Base-by-base conservation (phyloP, 2,329 filamentous ascomycete species). In the Pestalotiopsis sp. region DNA sequence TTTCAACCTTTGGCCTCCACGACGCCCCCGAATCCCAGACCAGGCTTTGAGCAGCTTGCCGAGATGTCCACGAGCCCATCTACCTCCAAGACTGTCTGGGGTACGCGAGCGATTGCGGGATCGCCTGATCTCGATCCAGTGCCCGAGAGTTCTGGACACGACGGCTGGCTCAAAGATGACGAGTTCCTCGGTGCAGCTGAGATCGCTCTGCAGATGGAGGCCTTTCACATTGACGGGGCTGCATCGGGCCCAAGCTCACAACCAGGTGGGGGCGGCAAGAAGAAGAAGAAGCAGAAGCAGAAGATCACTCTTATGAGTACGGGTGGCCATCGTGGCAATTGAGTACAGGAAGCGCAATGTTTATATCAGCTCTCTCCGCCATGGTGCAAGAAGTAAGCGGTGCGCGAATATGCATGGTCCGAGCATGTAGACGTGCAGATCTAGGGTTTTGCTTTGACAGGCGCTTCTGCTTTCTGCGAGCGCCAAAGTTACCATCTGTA, bases 151-250 rank as follows among this genome's bases (percentile, higher is more conserved):
- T 76, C 76, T 68, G 81, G 79, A 2, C 89, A 94, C 70, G 94
- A 98, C 76, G 95, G 94, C 0, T 98, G 94, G 94, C 82, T 95
- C 17, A 90, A 92, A 73, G 93, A 91, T 1, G 93, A 97, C 74
- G 90, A 91, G 67, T 88, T 97, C 67, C 77, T 97, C 17, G 83
- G 80, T 1, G 81, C 82, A 3, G 85, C 88, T 1, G 91, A 94
- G 66, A 75, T 90, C 4, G 83, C 86, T 14, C 77, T 85, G 74
- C 87, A 90, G 77, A 82, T 90, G 74, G 84, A 89, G 73, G 86
- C 86, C 2, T 76, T 88, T 65, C 77, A 84, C 22, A 69, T 84
- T 62, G 77, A 83, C 57, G 70, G 72, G 5, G 17, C 68, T 39
- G 24, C 68, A 65, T 67, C 73, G 13, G 66, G 72, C 38, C n/a